A percentile compares a stretch with the other conserved stretches of the same genome.
phyloP scores from a whole-genome alignment of 805 yeast species.

The Metschnikowia bowlesiae region DNA sequence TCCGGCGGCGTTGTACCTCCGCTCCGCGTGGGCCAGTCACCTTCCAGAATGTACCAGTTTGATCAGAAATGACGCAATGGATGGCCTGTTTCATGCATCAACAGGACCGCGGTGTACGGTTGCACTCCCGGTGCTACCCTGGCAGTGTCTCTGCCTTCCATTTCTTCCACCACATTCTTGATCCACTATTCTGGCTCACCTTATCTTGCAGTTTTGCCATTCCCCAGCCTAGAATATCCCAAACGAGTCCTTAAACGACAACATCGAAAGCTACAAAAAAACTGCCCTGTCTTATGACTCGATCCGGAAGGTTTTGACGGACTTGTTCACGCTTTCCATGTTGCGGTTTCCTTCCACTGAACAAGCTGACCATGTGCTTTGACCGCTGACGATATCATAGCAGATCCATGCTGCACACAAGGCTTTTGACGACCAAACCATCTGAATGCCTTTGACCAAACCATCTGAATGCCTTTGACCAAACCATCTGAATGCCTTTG shows the following conservation, averaged over 20 bases:
- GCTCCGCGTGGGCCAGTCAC: too few species aligned
- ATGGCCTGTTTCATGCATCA: too few species aligned
- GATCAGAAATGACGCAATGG: too few species aligned
- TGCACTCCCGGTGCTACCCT: too few species aligned
- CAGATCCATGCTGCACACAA: neutral
- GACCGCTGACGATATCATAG: neutral
- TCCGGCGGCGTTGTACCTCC: too few species aligned
- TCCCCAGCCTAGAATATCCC: slow-evolving; percentile 10
- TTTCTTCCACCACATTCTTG: too few species aligned
- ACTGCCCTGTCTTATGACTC: slow-evolving; percentile 21
- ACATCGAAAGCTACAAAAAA: slow-evolving; percentile 16
- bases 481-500: too few species aligned
- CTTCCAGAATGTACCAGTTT: too few species aligned
- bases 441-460: neutral
- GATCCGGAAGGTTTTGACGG: slow-evolving; percentile 8
- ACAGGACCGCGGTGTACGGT: too few species aligned
- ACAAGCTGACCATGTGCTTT: neutral
- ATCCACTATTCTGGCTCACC: too few species aligned
- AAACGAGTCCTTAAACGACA: slow-evolving; percentile 23
- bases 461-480: too few species aligned
- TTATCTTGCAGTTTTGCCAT: neutral
- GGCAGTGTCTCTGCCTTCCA: too few species aligned
- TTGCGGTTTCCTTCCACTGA: slow-evolving; percentile 14
- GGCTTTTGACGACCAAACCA: neutral
- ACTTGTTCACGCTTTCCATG: slow-evolving; percentile 19